A percentile compares a stretch with the other conserved stretches of the same genome.
Evolutionary conservation across 2,329 filamentous ascomycete genomes (phyloP).

Genomic region (Claviceps fusiformis): DNA sequence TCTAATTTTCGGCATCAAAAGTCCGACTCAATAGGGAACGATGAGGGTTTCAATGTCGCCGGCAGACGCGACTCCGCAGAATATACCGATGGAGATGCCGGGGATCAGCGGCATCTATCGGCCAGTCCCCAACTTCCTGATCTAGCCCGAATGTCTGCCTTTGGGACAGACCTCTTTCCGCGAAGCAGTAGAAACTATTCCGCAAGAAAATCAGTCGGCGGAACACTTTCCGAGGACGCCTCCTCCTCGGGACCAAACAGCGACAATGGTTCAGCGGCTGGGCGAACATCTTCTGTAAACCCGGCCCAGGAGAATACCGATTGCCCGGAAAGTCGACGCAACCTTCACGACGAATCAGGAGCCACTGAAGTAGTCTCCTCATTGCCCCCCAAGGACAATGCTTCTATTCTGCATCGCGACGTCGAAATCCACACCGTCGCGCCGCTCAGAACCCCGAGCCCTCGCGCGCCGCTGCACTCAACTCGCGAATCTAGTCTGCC

Average conservation of each 20-base stretch:
- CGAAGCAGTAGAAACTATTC: constrained; percentile 1
- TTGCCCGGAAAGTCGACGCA: neutral
- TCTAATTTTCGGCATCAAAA: neutral
- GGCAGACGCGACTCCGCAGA: neutral
- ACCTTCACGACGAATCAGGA: neutral
- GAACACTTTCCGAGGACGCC: neutral
- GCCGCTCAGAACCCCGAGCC: constrained; percentile 22
- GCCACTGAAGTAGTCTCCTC: neutral
- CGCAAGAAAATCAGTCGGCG: neutral
- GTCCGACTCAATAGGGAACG: neutral
- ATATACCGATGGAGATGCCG: neutral
- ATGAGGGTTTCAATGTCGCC: neutral
- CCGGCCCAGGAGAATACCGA: too few species aligned
- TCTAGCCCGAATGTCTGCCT: constrained; percentile 44
- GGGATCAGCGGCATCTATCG: constrained; percentile 22
- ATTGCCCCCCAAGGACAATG: neutral
- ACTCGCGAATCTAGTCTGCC: neutral
- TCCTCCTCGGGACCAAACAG: neutral
- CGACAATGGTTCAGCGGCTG: neutral
- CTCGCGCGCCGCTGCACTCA: constrained; percentile 6
- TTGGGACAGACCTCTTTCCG: constrained; percentile 45
- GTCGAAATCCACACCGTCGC: constrained; percentile 12
- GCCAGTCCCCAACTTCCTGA: constrained; percentile 45
- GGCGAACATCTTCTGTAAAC: neutral
- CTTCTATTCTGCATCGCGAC: constrained; percentile 4